A percentile compares a stretch with the other conserved stretches of the same genome.
phyloP scores from a whole-genome alignment of 768 basidiomycete species.

The Fibroporia radiculosa region DNA sequence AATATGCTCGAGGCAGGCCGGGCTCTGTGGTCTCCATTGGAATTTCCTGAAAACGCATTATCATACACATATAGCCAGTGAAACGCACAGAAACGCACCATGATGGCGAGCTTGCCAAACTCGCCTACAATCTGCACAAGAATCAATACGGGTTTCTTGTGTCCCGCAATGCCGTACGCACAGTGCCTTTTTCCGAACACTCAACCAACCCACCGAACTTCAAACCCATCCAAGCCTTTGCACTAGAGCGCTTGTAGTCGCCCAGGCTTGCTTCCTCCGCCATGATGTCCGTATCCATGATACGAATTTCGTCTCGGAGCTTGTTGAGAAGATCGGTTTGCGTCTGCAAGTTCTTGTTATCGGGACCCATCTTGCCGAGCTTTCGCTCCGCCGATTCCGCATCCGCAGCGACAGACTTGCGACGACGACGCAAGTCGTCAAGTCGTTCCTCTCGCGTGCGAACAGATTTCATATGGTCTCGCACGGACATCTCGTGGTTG shows the following conservation, averaged over 20 bases:
- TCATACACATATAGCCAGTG: neutral
- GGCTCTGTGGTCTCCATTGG: conserved; percentile 76
- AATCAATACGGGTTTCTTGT: neutral
- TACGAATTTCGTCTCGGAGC: conserved; percentile 68
- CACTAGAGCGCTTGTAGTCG: conserved; percentile 72
- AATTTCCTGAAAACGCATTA: conserved; percentile 46
- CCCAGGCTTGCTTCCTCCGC: conserved; percentile 72
- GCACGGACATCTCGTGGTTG: conserved; percentile 58
- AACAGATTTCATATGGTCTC: conserved; percentile 71
- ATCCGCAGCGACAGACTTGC: conserved; percentile 56
- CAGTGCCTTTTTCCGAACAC: conserved; percentile 71
- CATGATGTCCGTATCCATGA: conserved; percentile 78
- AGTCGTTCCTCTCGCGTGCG: conserved; percentile 79
- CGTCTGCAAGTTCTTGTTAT: conserved; percentile 71
- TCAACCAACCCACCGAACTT: conserved; percentile 88
- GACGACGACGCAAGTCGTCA: conserved; percentile 65
- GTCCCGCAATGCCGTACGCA: conserved; percentile 16
- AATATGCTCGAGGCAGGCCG: conserved; percentile 67
- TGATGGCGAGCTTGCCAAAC: conserved; percentile 43
- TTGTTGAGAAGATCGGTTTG: conserved; percentile 70
- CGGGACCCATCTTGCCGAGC: conserved; percentile 80
- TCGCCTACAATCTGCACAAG: conserved; percentile 42
- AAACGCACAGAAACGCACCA: conserved; percentile 14
- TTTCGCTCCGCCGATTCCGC: conserved; percentile 86
- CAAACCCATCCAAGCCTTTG: conserved; percentile 65